Conservation (phyloP, 1,284 basidiomycete species). For the Puccinia polysora region DNA sequence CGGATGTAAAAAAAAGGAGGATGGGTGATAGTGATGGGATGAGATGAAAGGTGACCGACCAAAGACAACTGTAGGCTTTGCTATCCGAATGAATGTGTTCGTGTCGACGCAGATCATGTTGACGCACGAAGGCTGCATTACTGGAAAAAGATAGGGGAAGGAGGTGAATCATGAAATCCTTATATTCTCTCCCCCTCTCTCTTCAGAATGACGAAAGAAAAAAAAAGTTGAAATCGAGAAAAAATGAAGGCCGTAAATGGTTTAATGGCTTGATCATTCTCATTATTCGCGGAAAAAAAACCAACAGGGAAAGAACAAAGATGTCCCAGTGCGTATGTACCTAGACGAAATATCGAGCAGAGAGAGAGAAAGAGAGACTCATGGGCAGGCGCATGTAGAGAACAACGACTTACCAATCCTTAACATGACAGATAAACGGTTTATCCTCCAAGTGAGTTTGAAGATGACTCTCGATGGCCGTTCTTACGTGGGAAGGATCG, state of each 20-base stretch:
- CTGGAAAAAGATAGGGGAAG: constrained; percentile 44
- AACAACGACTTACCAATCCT: constrained; percentile 52
- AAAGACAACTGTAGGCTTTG: constrained; percentile 56
- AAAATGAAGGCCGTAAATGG: no score
- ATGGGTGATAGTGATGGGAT: no score
- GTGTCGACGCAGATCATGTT: constrained; percentile 56
- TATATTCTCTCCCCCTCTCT: no score
- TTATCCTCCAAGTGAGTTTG: constrained; percentile 58
- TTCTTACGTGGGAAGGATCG: constrained; percentile 56
- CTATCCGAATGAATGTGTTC: constrained; percentile 55
- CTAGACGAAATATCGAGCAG: not conserved
- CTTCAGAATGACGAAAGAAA: no score
- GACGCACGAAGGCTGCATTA: constrained; percentile 55
- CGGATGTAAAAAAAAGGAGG: not conserved
- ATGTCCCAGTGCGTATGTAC: no score
- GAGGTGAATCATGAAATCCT: no score
- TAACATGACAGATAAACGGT: constrained; percentile 55
- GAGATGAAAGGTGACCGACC: constrained; percentile 39
- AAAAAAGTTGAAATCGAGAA: no score
- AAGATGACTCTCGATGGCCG: constrained; percentile 56
- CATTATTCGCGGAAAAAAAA: no score
- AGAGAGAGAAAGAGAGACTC: constrained; percentile 2
- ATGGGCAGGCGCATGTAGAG: not conserved
- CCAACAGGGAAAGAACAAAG: no score
- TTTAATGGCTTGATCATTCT: no score